Conservation (phyloP, 2,329 filamentous ascomycete species). For the Diaporthe vaccinii region DNA sequence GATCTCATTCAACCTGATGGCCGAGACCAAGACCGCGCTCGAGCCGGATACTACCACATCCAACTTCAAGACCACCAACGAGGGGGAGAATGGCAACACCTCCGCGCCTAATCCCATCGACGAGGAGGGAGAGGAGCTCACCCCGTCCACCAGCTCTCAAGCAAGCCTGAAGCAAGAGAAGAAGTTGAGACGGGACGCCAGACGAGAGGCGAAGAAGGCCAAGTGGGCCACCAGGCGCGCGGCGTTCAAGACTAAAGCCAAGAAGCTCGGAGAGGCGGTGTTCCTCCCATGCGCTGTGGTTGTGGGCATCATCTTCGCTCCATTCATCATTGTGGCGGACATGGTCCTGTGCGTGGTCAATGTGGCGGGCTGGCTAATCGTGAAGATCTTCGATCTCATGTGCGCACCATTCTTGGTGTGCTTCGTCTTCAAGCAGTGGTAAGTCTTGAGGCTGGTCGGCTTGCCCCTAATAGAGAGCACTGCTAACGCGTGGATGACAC, state of each 20-base stretch:
- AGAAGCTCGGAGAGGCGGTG: not conserved
- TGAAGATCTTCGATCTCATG: not conserved
- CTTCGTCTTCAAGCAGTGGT: not conserved
- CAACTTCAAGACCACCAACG: not conserved
- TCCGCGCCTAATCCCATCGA: not conserved
- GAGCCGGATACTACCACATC: not conserved
- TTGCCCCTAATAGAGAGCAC: not conserved
- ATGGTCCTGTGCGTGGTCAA: not conserved
- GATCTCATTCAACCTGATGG: too few relatives aligned
- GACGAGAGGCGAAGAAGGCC: not conserved
- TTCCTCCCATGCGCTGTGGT: too few relatives aligned
- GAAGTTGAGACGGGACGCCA: too few relatives aligned
- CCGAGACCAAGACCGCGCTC: too few relatives aligned
- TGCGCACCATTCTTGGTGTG: not conserved
- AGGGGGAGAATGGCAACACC: not conserved
- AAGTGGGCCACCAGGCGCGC: not conserved
- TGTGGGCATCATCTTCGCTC: not conserved
- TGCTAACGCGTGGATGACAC: not conserved
- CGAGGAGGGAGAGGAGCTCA: not conserved
- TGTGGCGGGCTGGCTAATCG: not conserved
- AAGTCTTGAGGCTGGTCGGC: not conserved
- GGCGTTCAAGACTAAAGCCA: not conserved
- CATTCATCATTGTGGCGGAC: not conserved
- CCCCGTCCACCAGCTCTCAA: not conserved
- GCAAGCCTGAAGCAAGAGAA: not conserved